These are phyloP conservation scores for Scenedesmus sp. DNA, from an alignment of 163 green algal species.

Conservation along the genomic window DNA sequence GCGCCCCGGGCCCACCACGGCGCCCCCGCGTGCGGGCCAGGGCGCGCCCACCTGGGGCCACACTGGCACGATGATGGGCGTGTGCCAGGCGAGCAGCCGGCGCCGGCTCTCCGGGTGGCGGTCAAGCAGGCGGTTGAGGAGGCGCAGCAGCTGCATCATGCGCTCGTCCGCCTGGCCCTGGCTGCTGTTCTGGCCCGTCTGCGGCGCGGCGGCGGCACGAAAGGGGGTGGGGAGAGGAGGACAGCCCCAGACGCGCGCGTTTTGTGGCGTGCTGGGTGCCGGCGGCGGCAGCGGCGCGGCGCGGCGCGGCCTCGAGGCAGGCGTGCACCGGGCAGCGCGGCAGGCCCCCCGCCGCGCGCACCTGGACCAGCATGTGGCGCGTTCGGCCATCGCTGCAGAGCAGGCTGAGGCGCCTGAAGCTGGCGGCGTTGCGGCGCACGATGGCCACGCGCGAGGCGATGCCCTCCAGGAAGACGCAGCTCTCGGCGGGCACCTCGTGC, in stretches of 20 bases:
- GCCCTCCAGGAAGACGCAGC: conserved; percentile 81
- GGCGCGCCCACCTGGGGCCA: conserved; percentile 69
- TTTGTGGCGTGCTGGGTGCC: background rate
- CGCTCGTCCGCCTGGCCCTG: conserved; percentile 84
- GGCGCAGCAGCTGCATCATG: conserved; percentile 87
- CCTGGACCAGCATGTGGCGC: conserved; percentile 90
- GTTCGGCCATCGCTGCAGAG: conserved; percentile 86
- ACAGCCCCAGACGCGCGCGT: background rate
- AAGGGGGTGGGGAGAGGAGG: background rate
- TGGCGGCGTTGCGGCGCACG: conserved; percentile 79
- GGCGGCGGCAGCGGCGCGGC: too few species aligned
- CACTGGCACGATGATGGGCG: conserved; percentile 87
- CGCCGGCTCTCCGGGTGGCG: conserved; percentile 79
- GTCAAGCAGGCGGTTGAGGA: conserved; percentile 86
- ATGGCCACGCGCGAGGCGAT: conserved; percentile 83
- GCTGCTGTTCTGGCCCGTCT: conserved; percentile 61
- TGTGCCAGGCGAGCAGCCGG: conserved; percentile 81
- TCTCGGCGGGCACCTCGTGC: conserved; percentile 62
- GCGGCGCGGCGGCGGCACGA: background rate
- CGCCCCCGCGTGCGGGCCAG: background rate
- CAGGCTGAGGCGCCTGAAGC: conserved; percentile 69
- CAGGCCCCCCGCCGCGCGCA: background rate
- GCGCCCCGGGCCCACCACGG: background rate
- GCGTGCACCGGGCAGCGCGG: background rate
- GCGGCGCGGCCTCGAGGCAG: too few species aligned